Conservation (phyloP, 768 basidiomycete species). For the Mrakia gelida region DNA sequence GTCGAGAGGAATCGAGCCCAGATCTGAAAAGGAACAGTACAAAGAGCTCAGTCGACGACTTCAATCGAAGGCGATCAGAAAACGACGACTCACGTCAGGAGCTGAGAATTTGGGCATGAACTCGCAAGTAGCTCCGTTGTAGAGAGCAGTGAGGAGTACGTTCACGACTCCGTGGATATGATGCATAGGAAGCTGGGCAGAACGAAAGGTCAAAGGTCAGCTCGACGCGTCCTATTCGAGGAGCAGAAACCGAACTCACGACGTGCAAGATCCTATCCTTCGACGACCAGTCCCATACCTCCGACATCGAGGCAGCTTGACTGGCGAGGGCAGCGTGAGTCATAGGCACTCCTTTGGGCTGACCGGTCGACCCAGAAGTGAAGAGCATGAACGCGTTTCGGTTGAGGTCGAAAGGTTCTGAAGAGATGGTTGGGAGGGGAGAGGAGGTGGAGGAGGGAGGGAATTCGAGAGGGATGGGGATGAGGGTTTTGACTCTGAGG, state of each 20-base stretch:
- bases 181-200: conserved; percentile 5
- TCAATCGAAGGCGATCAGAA: background rate
- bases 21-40: conserved; percentile 24
- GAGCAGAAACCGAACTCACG: no score
- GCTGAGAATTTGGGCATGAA: conserved; percentile 40
- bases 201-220: background rate
- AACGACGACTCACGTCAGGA: conserved; percentile 16
- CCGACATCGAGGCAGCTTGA: conserved; percentile 16
- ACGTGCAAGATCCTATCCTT: conserved; percentile 30
- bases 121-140: conserved; percentile 41
- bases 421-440: conserved; percentile 17
- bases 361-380: conserved; percentile 25
- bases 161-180: conserved; percentile 41
- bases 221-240: background rate
- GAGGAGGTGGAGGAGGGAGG: background rate
- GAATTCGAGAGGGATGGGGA: conserved; percentile 15
- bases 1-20: conserved; percentile 38
- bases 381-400: conserved; percentile 30
- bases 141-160: conserved; percentile 39
- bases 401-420: conserved; percentile 14
- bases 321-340: conserved; percentile 22
- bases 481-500: background rate
- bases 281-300: conserved; percentile 20
- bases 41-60: background rate
- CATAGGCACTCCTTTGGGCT: conserved; percentile 31